Base-by-base conservation (phyloP, 2,329 filamentous ascomycete species). In the Nemania diffusa region DNA sequence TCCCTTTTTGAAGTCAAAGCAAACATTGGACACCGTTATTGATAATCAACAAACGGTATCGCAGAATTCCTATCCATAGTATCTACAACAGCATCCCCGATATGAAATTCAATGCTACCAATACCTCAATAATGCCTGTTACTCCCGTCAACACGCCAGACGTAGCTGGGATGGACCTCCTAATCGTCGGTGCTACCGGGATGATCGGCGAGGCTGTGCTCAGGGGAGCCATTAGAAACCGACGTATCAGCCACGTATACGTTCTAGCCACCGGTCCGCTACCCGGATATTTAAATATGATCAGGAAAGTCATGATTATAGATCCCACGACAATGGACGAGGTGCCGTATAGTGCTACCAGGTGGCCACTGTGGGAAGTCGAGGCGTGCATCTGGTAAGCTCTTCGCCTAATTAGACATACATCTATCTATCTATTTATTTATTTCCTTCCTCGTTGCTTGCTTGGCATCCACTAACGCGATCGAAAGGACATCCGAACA, bases 371-470 rank as follows among this genome's bases (percentile, higher is more conserved):
- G 13, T 27, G 42, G 2, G 89, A 87, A 17, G 88, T 88, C 0
- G 83, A 88, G 51, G 89, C 85, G 0, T 90, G 87, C 72, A 83
- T 92, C 27, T 92, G 90, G 90, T 90, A 85, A 44, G 82, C 83
- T 32, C 17, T 32, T n/a, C 11, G n/a, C 40, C 2, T 20, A 11
- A 27, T 48, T 5, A 5, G 7, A n/a, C 17, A 42, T 22, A 27
- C 5, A 7, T 26, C 17, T 5, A 27, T n/a, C n/a, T 11, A 4
- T 51, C 26, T 29, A 11, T 26, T 37, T 7, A 53, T 9, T 4
- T 37, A 20, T 15, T 8, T 8, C 20, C 20, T 48, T 13, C 7
- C n/a, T 48, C 2, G 7, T 48, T 13, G 2, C n/a, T 9, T 48
- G 20, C n/a, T 13, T 24, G 7, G 13, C 32, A 5, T 24, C 52